These are phyloP conservation scores for Podaxis sp. DNA, from an alignment of 768 basidiomycete species.

Conservation along the genomic window DNA sequence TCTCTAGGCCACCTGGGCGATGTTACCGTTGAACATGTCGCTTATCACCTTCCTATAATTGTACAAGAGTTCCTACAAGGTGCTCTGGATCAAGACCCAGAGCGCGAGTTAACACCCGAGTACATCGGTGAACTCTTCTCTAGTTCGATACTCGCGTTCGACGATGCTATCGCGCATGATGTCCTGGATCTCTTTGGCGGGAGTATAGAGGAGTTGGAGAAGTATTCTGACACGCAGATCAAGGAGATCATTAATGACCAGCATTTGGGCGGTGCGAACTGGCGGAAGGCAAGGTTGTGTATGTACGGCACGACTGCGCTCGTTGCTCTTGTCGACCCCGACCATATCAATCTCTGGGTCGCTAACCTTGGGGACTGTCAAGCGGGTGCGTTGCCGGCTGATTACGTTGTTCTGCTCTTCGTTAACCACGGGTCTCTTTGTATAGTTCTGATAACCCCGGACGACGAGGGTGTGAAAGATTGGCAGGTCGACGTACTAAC, in stretches of 20 bases:
- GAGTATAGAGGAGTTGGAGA: slow-evolving; percentile 42
- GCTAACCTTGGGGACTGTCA: slow-evolving; percentile 83
- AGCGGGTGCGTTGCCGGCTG: slow-evolving; percentile 46
- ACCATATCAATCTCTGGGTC: slow-evolving; percentile 69
- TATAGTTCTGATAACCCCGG: slow-evolving; percentile 11
- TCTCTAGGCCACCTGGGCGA: slow-evolving; percentile 64
- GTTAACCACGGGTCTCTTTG: slow-evolving; percentile 1
- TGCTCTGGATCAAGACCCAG: slow-evolving; percentile 38
- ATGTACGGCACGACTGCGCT: slow-evolving; percentile 83
- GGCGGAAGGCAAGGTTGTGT: slow-evolving; percentile 64
- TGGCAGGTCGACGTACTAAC: slow-evolving; percentile 67
- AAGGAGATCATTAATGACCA: slow-evolving; percentile 65
- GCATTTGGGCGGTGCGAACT: slow-evolving; percentile 54
- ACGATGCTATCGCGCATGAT: slow-evolving; percentile 67
- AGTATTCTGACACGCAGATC: slow-evolving; percentile 57
- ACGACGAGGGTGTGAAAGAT: slow-evolving; percentile 36
- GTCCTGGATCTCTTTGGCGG: slow-evolving; percentile 64
- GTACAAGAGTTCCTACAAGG: slow-evolving; percentile 56
- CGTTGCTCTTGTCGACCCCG: slow-evolving; percentile 70
- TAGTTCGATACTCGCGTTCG: slow-evolving; percentile 58
- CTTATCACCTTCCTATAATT: slow-evolving; percentile 67
- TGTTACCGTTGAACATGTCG: slow-evolving; percentile 67
- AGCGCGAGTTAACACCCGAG: slow-evolving; percentile 41
- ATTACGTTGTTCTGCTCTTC: slow-evolving; percentile 10
- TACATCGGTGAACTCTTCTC: slow-evolving; percentile 57